Base-by-base conservation (phyloP, 2,329 filamentous ascomycete genomes). In the Phoma sp. region DNA sequence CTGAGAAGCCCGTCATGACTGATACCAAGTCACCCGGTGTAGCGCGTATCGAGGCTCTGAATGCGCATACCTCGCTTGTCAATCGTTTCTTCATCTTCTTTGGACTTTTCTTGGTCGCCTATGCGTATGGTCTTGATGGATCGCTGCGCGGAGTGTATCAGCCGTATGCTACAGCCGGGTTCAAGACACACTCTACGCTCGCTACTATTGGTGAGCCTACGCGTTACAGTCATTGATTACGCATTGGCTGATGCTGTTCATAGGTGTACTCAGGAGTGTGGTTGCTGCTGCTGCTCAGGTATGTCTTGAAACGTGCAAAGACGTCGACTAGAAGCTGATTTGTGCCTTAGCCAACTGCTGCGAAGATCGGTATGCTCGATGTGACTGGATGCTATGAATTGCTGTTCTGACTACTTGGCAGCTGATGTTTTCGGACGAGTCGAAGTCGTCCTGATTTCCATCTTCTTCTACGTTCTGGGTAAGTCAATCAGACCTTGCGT, bases 101-200 rank as follows among this genome's bases (percentile, higher is more conserved):
- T 10, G 78, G 84, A 23, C 77, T 88, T 57, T 88, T 88, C 69
- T 69, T 89, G 32, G 75, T 88, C 49, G 82, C 85, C 14, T 89
- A 87, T 67, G 83, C 80, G 29, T 89, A 88, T 66, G 82, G 83
- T 2, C 78, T 88, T 11, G 57, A 60, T 22, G 44, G 82, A 14
- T 82, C 78, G 2, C 75, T 86, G 40, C 79, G 85, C n/a, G 81
- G 79, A 36, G 41, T 53, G 4, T 62, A 62, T 13, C 55, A 83
- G 76, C 79, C 84, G 0, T 77, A 78, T 57, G 85, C 84, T 0
- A 85, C 83, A 0, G 77, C 79, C 0, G 76, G 72, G 32, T 85
- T 82, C 60, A 67, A 70, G 6, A 58, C 78, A 5, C 84, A 87
- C 67, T 85, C 82, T 29, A 77, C 84, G 49, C 74, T 86, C 3